Evolutionary conservation across 2,329 filamentous ascomycete species (phyloP), one percentile per base, ranked within the genome.

Genomic region (Metarhizium guizhouense): DNA sequence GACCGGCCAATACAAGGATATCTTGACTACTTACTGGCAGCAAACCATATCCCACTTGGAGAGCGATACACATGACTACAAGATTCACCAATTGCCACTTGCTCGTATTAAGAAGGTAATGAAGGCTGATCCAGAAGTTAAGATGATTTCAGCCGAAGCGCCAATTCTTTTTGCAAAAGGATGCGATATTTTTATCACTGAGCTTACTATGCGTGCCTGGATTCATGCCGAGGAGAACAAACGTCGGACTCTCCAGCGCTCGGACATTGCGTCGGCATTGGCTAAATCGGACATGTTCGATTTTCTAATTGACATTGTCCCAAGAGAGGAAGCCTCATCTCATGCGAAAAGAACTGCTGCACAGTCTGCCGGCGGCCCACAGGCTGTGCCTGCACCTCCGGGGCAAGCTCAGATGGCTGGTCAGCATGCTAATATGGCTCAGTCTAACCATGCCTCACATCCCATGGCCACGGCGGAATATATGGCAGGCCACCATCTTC

Each of bases 21-120:
- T 97, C 66, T 79, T 99, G 64, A 96, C 95, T 47, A 96, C 93
- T 6, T 99, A 99, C 76, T 99, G 94, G 94, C 94, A 99, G 72
- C 93, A 99, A 68, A 94, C 92, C 60, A 96, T 99, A 75, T 93
- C 87, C 62, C 91, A 95, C 70, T 84, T 99, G 57, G 94, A 99
- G 74, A 90, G 83, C 58, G 94, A 97, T 65, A 90, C 88, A 51
- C 94, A 99, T 72, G 94, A 99, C 73, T 99, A 97, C 80, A 99
- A 99, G 74, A 83, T 97, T 56, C 94, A 99, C 71, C 94, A 97
- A 71, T 80, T 99, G 43, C 94, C 94, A 2, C 80, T 99, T 45
- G 94, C 94, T n/a, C 87, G 94, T 54, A 99, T 99, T 76, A 99
- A 99, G 79, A 99, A 99, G 73, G 94, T 99, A 62, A 99, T 99